Evolutionary conservation across 176 grass and related monocot species (phyloP).

Genomic region (Carex scoparia): DNA sequence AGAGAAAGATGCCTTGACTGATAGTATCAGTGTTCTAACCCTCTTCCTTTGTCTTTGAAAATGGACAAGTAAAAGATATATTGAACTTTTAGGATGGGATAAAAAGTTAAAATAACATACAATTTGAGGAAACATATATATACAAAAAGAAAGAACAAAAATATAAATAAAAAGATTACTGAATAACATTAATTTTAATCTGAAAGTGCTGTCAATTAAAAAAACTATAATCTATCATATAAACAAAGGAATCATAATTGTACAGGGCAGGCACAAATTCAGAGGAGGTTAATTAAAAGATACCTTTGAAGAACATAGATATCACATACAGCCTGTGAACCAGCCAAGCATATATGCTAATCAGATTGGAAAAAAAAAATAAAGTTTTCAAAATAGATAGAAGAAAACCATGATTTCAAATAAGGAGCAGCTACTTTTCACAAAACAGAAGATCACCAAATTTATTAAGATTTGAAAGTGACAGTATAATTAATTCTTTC

Average conservation of each 20-base stretch:
- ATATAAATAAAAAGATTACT: background rate
- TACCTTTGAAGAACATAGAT: background rate
- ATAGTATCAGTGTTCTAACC: background rate
- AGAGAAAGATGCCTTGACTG: constrained; percentile 18
- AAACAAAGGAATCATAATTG: background rate
- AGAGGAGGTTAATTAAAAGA: background rate
- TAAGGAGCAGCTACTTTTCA: background rate
- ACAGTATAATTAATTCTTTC: constrained; percentile 4
- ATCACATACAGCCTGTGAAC: background rate
- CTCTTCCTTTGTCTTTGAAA: background rate
- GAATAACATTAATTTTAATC: no score
- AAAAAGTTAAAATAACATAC: background rate
- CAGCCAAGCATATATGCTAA: background rate
- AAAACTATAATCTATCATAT: background rate
- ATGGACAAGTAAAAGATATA: background rate
- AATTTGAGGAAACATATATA: background rate
- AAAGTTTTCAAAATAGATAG: background rate
- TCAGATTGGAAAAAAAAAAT: background rate
- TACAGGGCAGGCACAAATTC: background rate
- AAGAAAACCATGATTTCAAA: background rate
- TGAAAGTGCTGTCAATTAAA: background rate
- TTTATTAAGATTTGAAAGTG: constrained; percentile 22
- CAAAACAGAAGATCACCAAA: constrained; percentile 1
- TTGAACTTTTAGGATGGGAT: background rate
- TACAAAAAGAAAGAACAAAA: background rate